Base-by-base conservation (phyloP, 2,329 filamentous ascomycete genomes). In the Ophiostoma angusticollis region DNA sequence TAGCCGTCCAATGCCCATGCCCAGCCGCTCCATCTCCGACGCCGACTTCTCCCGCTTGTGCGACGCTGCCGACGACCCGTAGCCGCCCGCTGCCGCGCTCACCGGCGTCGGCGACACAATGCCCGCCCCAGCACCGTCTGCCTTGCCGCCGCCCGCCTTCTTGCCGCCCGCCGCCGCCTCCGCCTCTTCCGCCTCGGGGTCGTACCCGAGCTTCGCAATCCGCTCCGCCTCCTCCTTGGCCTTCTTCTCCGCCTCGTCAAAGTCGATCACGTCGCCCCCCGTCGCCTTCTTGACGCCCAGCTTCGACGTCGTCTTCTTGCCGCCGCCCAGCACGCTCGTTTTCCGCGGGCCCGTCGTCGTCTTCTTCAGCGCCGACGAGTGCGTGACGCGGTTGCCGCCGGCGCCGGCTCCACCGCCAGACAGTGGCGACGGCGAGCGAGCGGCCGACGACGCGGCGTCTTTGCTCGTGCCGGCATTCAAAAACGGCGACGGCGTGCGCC, bases 201-300 rank as follows among this genome's bases (percentile, higher is more conserved):
- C 86, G 54, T 98, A 98, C 28, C 91, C 91, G 17, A 98, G 68
- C 63, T 93, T 94, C 57, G 81, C 86, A 55, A 95, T 91, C 49
- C 91, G 80, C 60, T 96, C 91, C 3, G 87, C 91, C 61, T 98
- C 91, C 61, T 96, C 91, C 59, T 89, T 93, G 31, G 91, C 91
- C 63, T 93, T 94, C 61, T 84, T 85, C 68, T 98, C 91, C 3
- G 87, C 91, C 58, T 89, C 91, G 48, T 98, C 91, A 53, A 98
- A 98, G 63, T 98, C 89, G 46, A 98, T 87, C 11, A 78, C 64
- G 48, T 87, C 82, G 32, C 68, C n/a, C n/a, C n/a, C 72, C 4
- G 70, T 74, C 24, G 93, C 74, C 68, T 96, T 96, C 74, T 96
- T 96, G 21, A 79, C 89, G 25, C 89, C 91, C 9, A 96, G 70